These are phyloP conservation scores for Paralagenidium karlingii DNA, from an alignment of 352 stramenopile genomes.

Conservation along the genomic window DNA sequence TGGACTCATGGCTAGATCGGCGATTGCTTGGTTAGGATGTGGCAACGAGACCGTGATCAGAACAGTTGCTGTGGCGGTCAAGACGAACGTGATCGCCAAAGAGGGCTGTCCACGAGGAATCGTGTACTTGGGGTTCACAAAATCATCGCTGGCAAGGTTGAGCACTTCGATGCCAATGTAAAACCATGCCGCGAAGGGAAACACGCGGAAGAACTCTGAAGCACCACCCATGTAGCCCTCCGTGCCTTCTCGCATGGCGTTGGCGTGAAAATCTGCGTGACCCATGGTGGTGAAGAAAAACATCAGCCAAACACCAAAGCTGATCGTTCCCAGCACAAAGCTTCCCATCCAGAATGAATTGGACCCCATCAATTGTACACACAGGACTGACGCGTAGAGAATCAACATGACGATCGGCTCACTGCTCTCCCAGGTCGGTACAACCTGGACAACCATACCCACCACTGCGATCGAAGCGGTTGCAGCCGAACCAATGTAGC, in stretches of 20 bases:
- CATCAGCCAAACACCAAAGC: constrained; percentile 6
- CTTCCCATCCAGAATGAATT: constrained; percentile 14
- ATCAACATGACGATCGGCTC: constrained; percentile 13
- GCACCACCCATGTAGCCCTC: constrained; percentile 10
- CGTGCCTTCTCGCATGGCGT: constrained; percentile 5
- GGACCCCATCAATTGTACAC: constrained; percentile 10
- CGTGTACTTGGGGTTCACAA: constrained; percentile 1
- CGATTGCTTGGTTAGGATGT: constrained; percentile 6
- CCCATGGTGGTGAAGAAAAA: constrained; percentile 9
- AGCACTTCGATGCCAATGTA: constrained; percentile 19
- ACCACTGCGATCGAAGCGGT: constrained; percentile 9
- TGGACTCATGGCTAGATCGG: constrained; percentile 8
- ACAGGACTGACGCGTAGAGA: constrained; percentile 8
- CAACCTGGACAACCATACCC: constrained; percentile 9
- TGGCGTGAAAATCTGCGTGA: constrained; percentile 9
- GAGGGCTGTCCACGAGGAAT: constrained; percentile 13
- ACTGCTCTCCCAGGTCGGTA: constrained; percentile 1
- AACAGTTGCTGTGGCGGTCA: constrained; percentile 10
- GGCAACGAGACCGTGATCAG: constrained; percentile 16
- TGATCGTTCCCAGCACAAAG: constrained; percentile 4
- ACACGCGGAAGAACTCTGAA: constrained; percentile 9
- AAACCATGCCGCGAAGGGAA: constrained; percentile 14
- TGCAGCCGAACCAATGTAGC: constrained; percentile 19
- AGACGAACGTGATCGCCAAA: constrained; percentile 11
- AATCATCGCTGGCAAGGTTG: constrained; percentile 10